Conservation (phyloP, 305 asterid genomes). For the Plantago coronopus region DNA sequence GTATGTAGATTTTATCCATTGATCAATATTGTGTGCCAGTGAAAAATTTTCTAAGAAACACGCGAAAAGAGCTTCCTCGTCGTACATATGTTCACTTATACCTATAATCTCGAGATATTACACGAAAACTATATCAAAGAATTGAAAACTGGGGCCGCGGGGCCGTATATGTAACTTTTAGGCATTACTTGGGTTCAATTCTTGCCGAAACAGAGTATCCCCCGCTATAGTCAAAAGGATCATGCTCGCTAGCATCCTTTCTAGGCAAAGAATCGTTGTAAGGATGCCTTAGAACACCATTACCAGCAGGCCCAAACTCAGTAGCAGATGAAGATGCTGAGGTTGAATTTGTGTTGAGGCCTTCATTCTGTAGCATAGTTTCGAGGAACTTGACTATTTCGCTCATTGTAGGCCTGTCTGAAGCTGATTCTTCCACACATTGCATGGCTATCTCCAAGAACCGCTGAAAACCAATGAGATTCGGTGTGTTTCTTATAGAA, state of each 20-base stretch:
- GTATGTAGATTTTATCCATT: neutral
- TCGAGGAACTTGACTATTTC: slow-evolving; percentile 79
- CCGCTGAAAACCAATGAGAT: slow-evolving; percentile 53
- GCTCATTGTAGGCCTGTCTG: slow-evolving; percentile 83
- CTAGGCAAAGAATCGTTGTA: slow-evolving; percentile 36
- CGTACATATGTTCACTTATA: neutral
- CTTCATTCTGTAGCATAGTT: slow-evolving; percentile 61
- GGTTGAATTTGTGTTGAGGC: slow-evolving; percentile 60
- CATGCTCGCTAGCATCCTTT: slow-evolving; percentile 30
- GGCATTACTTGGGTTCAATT: slow-evolving; percentile 47
- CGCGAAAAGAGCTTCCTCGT: neutral
- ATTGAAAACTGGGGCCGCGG: neutral
- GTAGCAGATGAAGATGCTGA: slow-evolving; percentile 80
- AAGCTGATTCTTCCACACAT: slow-evolving; percentile 85
- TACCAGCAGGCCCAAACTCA: slow-evolving; percentile 51
- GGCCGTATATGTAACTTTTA: neutral
- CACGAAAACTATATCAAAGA: neutral
- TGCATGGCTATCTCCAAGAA: slow-evolving; percentile 77
- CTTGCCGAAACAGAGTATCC: slow-evolving; percentile 46
- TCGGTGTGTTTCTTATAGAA: slow-evolving; percentile 37
- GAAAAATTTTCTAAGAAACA: too few species aligned
- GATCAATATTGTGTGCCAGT: neutral
- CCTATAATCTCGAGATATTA: neutral
- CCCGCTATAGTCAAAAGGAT: slow-evolving; percentile 48
- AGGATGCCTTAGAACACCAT: slow-evolving; percentile 44